Base-by-base conservation (phyloP, 2,329 filamentous ascomycete genomes). In the Xylariaceae sp. region DNA sequence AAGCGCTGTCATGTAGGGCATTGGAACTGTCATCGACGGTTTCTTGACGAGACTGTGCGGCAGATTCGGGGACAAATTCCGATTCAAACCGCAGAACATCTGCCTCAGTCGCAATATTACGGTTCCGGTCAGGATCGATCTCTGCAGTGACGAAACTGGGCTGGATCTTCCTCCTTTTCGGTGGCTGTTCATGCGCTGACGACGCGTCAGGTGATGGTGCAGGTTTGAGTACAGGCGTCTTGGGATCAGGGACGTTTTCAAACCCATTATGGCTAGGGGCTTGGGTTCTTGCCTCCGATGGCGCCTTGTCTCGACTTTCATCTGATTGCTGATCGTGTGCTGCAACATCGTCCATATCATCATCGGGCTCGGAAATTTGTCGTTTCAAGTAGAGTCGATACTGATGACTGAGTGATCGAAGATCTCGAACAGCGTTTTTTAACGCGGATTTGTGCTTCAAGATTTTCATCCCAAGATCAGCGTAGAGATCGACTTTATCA, bases 391-490 rank as follows among this genome's bases (percentile, higher is more conserved):
- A 67, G 1, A 62, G 49, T 19, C 62, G 70, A 58, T 82, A 87
- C 37, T 71, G 73, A 1, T 59, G 61, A 50, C 85, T 88, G 45
- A 65, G 71, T 32, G 65, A 64, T 41, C 77, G 79, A 4, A 91
- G 75, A 34, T 76, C 72, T 2, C 73, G 62, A 53, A 91, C 80
- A 7, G 81, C 82, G 56, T 77, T 73, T 11, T 76, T 72, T 2
- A 94, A 68, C 1, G 77, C 78, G 44, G 74, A 73, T 54, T 83
- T 80, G 58, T 86, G 81, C 2, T 80, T 80, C 26, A 84, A 69
- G 3, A 78, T 75, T 40, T 69, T 77, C 52, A 91, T 72, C 1
- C 76, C 78, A 19, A 89, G 73, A 5, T 80, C 79, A 2, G 68
- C 58, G 60, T 74, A 75, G 11, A 84, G 68, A 35, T 83, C 76